These are phyloP conservation scores for Podaxis rugospora DNA, from an alignment of 768 basidiomycete species.

Conservation along the genomic window DNA sequence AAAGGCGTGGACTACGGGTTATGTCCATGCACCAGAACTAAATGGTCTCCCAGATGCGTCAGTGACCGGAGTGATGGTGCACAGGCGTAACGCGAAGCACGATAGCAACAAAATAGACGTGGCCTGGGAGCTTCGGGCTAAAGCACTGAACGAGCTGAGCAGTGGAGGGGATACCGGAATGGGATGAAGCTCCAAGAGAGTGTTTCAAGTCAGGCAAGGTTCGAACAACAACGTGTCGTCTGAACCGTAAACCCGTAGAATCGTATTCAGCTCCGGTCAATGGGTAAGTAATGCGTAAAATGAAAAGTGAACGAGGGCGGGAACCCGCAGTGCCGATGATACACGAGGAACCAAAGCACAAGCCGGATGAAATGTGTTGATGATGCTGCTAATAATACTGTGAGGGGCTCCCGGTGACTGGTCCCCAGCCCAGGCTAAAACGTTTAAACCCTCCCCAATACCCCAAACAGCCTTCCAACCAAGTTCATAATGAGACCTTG, in stretches of 20 bases:
- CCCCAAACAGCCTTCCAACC: not conserved
- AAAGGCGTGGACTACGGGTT: not conserved
- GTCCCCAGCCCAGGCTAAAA: not conserved
- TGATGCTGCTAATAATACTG: not conserved
- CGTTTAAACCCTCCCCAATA: not conserved
- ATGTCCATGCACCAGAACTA: not conserved
- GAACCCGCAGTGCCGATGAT: not conserved
- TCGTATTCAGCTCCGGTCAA: not conserved
- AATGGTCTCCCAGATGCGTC: too few species aligned
- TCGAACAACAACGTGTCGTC: not conserved
- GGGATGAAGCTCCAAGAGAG: not conserved
- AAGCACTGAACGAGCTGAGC: not conserved
- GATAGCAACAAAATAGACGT: not conserved
- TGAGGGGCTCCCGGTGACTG: not conserved
- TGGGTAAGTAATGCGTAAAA: not conserved
- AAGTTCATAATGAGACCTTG: not conserved
- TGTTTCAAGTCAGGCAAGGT: not conserved
- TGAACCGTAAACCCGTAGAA: not conserved
- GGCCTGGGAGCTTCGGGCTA: not conserved
- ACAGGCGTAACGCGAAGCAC: not conserved
- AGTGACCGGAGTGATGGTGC: not conserved
- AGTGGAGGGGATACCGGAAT: not conserved
- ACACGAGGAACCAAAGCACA: not conserved
- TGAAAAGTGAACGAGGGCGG: not conserved
- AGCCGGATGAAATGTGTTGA: not conserved